Conservation (phyloP, 106 monocot genomes). For the Amphibolis antarctica region DNA sequence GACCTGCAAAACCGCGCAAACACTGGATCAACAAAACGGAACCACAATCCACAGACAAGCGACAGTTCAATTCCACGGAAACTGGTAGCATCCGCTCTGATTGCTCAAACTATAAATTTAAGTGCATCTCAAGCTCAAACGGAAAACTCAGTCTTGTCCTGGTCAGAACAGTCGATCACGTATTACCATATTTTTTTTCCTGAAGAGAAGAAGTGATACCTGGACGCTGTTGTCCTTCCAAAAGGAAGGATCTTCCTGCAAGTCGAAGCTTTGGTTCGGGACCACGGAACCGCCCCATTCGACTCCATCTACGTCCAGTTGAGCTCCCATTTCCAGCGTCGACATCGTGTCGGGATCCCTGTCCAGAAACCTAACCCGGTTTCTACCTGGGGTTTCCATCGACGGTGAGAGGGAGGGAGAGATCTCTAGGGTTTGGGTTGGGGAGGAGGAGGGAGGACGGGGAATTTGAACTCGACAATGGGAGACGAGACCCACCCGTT, state of each 20-base stretch:
- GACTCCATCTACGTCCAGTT: neutral
- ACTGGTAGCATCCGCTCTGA: too few species aligned
- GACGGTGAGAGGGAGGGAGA: neutral
- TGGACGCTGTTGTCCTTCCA: constrained; percentile 92
- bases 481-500: too few species aligned
- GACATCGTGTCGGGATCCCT: neutral
- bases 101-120: too few species aligned
- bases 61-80: neutral
- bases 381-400: neutral
- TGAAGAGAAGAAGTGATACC: constrained; percentile 10
- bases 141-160: too few species aligned
- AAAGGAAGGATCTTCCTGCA: constrained; percentile 72
- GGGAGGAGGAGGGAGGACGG: neutral
- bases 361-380: neutral
- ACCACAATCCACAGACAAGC: neutral
- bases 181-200: neutral
- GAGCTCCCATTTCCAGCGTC: neutral
- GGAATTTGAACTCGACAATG: neutral
- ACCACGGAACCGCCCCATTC: neutral
- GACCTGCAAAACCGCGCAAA: constrained; percentile 32
- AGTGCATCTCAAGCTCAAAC: too few species aligned
- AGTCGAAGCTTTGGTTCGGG: constrained; percentile 33
- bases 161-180: too few species aligned
- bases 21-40: neutral
- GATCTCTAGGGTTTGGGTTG: neutral